Evolutionary conservation across 192 early-diverging fungal species (phyloP).

Genomic region (Irineochytrium annulatum): DNA sequence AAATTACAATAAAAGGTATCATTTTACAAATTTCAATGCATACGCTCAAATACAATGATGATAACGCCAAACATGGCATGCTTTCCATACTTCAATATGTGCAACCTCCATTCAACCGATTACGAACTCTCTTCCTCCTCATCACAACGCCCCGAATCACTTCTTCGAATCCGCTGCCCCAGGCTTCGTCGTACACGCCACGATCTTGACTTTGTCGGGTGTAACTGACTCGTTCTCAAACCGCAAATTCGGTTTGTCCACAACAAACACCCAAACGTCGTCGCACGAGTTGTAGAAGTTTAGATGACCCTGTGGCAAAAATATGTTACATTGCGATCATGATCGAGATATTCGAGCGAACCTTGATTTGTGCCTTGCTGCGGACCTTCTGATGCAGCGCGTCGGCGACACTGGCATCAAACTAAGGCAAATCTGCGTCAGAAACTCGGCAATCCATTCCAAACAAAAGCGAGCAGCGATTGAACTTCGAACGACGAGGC

Average conservation of each 20-base stretch:
- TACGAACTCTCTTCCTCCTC: too few species aligned
- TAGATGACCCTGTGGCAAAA: slow-evolving; percentile 65
- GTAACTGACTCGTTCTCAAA: slow-evolving; percentile 78
- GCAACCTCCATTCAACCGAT: too few species aligned
- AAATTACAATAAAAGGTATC: too few species aligned
- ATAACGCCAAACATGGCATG: too few species aligned
- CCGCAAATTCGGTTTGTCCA: slow-evolving; percentile 79
- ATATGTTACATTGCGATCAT: neutral
- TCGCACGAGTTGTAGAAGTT: slow-evolving; percentile 93
- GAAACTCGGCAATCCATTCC: too few species aligned
- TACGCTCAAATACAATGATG: too few species aligned
- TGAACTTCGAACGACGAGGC: too few species aligned
- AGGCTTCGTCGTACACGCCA: slow-evolving; percentile 74
- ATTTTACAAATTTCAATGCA: too few species aligned
- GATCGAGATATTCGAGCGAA: slow-evolving; percentile 21
- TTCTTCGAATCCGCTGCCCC: neutral
- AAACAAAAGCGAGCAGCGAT: too few species aligned
- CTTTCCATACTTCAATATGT: too few species aligned
- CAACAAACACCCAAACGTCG: slow-evolving; percentile 95
- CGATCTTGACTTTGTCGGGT: slow-evolving; percentile 91
- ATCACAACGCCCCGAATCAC: too few species aligned
- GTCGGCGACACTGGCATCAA: slow-evolving; percentile 85
- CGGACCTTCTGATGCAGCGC: slow-evolving; percentile 77
- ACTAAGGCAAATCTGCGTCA: slow-evolving; percentile 37
- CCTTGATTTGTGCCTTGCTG: slow-evolving; percentile 80